Evolutionary conservation across 805 yeast genomes (phyloP).

Genomic region (Maudiozyma turicensis): DNA sequence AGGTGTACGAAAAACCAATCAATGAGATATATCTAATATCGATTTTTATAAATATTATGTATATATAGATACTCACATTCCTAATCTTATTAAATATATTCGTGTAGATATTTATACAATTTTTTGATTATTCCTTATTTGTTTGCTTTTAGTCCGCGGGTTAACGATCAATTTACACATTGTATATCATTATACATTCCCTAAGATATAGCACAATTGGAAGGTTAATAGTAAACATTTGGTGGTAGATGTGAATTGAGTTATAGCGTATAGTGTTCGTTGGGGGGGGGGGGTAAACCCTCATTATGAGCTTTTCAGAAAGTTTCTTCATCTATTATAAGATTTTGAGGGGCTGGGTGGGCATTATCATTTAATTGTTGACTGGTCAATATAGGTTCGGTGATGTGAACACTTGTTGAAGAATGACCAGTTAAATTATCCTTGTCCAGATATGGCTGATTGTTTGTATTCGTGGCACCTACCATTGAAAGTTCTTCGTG

Average conservation of each 20-base stretch:
- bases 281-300: background rate
- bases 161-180: background rate
- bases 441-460: background rate
- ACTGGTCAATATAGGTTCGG: background rate
- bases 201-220: too few relatives aligned
- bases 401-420: background rate
- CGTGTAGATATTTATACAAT: constrained; percentile 5
- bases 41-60: too few relatives aligned
- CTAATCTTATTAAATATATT: constrained; percentile 1
- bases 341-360: constrained; percentile 12
- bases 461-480: background rate
- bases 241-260: background rate
- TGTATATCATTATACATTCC: too few relatives aligned
- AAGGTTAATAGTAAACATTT: too few relatives aligned
- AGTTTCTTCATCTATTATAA: constrained; percentile 30
- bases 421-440: background rate
- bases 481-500: background rate
- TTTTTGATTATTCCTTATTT: background rate
- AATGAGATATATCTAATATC: too few relatives aligned
- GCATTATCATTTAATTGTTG: background rate
- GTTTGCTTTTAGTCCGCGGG: background rate
- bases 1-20: too few relatives aligned
- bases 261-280: background rate
- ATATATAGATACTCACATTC: background rate
- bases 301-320: constrained; percentile 10